Percentiles rank a stretch among this genome's conserved stretches.
Evolutionary conservation across 2,329 filamentous ascomycete species (phyloP).

Genomic region (Fusarium napiforme): DNA sequence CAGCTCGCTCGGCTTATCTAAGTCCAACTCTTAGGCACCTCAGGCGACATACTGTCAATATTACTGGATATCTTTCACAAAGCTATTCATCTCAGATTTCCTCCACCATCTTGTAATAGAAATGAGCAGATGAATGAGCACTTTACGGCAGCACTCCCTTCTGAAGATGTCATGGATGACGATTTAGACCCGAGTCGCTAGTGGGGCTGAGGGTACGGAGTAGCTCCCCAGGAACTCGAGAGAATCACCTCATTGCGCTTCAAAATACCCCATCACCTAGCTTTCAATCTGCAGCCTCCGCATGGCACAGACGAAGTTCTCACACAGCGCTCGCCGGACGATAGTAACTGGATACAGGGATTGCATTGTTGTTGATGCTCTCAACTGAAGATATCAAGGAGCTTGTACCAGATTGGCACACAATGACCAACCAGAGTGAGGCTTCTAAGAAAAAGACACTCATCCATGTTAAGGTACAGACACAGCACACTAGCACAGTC

Average conservation of each 20-base stretch:
- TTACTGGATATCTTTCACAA: not conserved
- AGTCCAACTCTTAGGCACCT: not conserved
- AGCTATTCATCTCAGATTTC: not conserved
- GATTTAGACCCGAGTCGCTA: constrained; percentile 14
- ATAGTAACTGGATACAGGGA: constrained; percentile 20
- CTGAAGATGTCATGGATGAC: constrained; percentile 39
- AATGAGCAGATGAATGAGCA: not conserved
- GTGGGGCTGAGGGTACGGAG: constrained; percentile 29
- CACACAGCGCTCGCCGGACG: constrained; percentile 19
- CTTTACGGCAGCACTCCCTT: not conserved
- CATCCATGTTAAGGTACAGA: constrained; percentile 24
- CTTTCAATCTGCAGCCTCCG: constrained; percentile 3
- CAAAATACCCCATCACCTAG: constrained; percentile 1
- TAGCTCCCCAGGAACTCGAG: constrained; percentile 14
- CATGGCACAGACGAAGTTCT: not conserved
- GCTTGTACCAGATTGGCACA: constrained; percentile 34
- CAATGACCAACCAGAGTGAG: constrained; percentile 6
- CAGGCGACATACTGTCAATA: not conserved
- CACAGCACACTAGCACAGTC: constrained; percentile 6
- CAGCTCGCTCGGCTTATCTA: not conserved
- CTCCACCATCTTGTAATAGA: not conserved
- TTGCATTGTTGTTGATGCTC: constrained; percentile 4
- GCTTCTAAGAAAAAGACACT: not conserved
- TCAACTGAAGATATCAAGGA: constrained; percentile 21
- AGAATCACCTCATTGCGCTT: constrained; percentile 13